Evolutionary conservation across 2,329 filamentous ascomycete genomes (phyloP), one percentile per base, ranked within the genome.

Genomic region (Taxawa tesnikishii): DNA sequence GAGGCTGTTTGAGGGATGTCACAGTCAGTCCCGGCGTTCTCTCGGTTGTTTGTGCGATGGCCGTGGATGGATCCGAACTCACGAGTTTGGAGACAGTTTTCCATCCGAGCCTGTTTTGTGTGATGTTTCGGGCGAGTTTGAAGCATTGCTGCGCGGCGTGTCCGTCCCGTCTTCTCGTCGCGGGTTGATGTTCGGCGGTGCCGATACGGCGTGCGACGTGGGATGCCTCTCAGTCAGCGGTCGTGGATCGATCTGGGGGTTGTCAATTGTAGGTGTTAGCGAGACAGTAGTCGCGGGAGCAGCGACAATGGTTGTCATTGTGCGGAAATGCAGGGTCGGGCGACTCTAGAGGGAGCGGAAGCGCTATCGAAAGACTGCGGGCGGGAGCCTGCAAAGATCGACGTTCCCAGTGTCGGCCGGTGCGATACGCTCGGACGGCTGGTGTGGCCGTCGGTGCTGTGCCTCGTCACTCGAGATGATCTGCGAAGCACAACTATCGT

Each of bases 81-180:
- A 67, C 63, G 61, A 62, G 47, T 58, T 62, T 42, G 65, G 67
- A 41, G 65, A 68, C 38, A 55, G 63, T 60, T 70, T 70, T 52
- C 66, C 63, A 52, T 58, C 66, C 34, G 59, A 50, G 54, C 44
- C 41, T 43, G 50, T 43, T 23, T 23, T 23, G 46, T 53, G 44
- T 49, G 33, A 47, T 40, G 36, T 28, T 32, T 18, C 42, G 30
- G 28, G 32, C 5, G 33, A 33, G 12, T 34, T 34, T 5, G 36
- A 30, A 15, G 27, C 35, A 33, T 39, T 34, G 15, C 36, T 34
- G 23, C 39, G 40, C 32, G 43, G 51, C 24, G 31, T 44, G 51
- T 55, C 49, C 43, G 33, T 39, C 34, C 47, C 46, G 53, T 45
- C 34, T 46, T 47, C 16, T 54, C 55, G 53, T 45, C 37, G 31